These are phyloP conservation scores for Casaregolazyma lundiana DNA, from an alignment of 1,139 yeast species.

Conservation along the genomic window DNA sequence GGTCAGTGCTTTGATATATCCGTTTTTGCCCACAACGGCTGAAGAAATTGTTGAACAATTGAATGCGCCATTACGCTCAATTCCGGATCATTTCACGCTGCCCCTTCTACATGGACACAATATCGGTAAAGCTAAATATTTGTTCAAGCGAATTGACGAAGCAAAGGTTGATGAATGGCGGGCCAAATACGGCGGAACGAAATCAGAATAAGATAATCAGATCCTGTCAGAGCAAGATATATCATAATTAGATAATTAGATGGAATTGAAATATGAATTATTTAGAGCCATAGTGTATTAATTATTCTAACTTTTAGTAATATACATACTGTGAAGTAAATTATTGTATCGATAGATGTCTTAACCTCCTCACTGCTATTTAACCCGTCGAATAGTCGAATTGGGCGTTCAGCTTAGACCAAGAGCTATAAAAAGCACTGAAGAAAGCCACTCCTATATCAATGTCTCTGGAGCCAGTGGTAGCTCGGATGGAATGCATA, in stretches of 20 bases:
- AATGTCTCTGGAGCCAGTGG: slow-evolving; percentile 65
- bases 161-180: slow-evolving; percentile 87
- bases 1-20: slow-evolving; percentile 72
- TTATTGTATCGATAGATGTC: not conserved
- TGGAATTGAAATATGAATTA: no score
- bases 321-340: not conserved
- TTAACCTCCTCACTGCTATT: no score
- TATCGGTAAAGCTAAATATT: slow-evolving; percentile 85
- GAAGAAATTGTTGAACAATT: slow-evolving; percentile 67
- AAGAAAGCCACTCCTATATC: slow-evolving; percentile 65
- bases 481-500: slow-evolving; percentile 79
- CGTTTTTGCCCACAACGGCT: slow-evolving; percentile 87
- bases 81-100: slow-evolving; percentile 69
- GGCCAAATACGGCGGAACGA: slow-evolving; percentile 62
- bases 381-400: slow-evolving; percentile 27
- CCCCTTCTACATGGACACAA: slow-evolving; percentile 76
- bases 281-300: no score
- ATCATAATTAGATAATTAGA: not conserved
- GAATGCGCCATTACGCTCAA: slow-evolving; percentile 74
- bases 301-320: no score
- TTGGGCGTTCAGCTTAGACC: slow-evolving; percentile 49
- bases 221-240: no score
- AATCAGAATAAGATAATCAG: not conserved
- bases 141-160: slow-evolving; percentile 89
- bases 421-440: slow-evolving; percentile 53